Evolutionary conservation across 371 early-diverging fungal genomes (phyloP).

Genomic region (Apophysomyces elegans): DNA sequence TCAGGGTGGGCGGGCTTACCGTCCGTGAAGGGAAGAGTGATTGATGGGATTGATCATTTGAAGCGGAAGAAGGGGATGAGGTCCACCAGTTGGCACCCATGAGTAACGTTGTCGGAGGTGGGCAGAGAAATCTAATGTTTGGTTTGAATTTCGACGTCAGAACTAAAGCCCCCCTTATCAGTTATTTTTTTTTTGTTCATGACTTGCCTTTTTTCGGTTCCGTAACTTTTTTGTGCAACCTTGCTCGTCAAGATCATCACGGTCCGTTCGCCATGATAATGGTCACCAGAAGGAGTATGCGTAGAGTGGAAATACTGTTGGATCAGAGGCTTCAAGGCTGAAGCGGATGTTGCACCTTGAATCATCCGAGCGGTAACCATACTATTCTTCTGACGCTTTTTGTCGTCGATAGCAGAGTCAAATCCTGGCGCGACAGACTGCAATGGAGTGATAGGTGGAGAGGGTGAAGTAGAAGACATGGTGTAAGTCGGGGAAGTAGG

Average conservation of each 20-base stretch:
- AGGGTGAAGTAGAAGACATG: constrained; percentile 28
- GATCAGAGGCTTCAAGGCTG: constrained; percentile 37
- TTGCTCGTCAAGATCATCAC: constrained; percentile 71
- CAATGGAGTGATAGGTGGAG: constrained; percentile 30
- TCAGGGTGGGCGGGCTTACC: constrained; percentile 21
- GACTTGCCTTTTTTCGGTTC: constrained; percentile 68
- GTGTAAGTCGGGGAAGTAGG: constrained; percentile 5
- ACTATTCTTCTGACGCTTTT: constrained; percentile 3
- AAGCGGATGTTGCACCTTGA: constrained; percentile 31
- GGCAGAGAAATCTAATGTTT: constrained; percentile 59
- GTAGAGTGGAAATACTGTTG: constrained; percentile 45
- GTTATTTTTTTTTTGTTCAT: background rate
- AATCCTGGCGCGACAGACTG: constrained; percentile 14
- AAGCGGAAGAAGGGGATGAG: background rate
- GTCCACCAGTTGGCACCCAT: constrained; percentile 65
- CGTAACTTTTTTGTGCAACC: constrained; percentile 81
- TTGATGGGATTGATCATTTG: background rate
- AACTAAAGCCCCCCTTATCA: background rate
- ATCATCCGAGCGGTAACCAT: constrained; percentile 30
- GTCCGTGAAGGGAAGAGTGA: constrained; percentile 12
- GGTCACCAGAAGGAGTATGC: constrained; percentile 19
- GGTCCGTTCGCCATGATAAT: constrained; percentile 55
- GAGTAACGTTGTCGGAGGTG: constrained; percentile 73
- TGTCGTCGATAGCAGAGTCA: background rate
- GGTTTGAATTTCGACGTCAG: background rate